Base-by-base conservation (phyloP, 2,329 filamentous ascomycete genomes). In the Fusarium pininemorale region DNA sequence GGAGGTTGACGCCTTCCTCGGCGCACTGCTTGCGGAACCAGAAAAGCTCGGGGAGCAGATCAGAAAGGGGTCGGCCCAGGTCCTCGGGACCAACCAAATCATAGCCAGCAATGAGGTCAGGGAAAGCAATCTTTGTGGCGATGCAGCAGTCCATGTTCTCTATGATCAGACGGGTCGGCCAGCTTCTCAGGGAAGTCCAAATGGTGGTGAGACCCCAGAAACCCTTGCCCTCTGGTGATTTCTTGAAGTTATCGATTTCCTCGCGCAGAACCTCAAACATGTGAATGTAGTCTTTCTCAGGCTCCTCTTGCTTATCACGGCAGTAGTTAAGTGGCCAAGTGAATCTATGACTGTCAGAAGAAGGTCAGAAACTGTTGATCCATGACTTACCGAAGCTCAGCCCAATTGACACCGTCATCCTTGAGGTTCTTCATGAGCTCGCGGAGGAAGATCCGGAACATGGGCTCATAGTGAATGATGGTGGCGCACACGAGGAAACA, bases 21-120 rank as follows among this genome's bases (percentile, higher is more conserved):
- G 90, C 89, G 81, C 95, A 98, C 77, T 92, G 90, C 82, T 96
- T 95, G 73, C 92, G 91, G 87, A 98, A 98, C 94, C 94, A 98
- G 82, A 98, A 96, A 1, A 98, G 85, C 78, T 97, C 90, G 0
- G 95, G 95, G 0, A 96, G 88, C 7, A 97, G 84, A 75, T 96
- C 93, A 37, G 88, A 87, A 32, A 98, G 88, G 0, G 94, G 88
- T 18, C 93, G 89, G 3, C 95, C 95, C 3, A 88, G 81, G 79
- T 97, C 93, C 84, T 98, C 96, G 81, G 96, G 93, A 0, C 94
- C 95, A 10, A 98, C 95, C 15, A 98, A 84, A 82, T 98, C 96
- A 82, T 94, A 98, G 16, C 96, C 96, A 32, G 93, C 91, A 76
- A 98, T 90, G 13, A 97, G 86, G 56, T 95, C 87, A 1, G 96